Conservation (phyloP, 2,329 filamentous ascomycete genomes). For the Scorias spongiosa region DNA sequence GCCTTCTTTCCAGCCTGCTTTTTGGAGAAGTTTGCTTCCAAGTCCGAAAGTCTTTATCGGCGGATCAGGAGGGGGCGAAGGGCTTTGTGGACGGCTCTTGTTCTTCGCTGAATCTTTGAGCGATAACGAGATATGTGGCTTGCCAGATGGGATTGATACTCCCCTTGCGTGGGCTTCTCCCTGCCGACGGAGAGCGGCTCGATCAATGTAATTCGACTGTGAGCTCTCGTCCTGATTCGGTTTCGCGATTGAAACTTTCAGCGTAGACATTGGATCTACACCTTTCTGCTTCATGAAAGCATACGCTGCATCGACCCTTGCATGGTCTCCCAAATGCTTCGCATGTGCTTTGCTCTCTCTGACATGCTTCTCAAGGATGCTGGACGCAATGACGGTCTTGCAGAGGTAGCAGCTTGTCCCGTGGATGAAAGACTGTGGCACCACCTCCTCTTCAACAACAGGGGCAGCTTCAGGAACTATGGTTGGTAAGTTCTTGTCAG, state of each 20-base stretch:
- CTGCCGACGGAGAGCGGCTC: slow-evolving; percentile 50
- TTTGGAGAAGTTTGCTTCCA: slow-evolving; percentile 39
- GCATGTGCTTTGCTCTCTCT: slow-evolving; percentile 42
- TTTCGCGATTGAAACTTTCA: slow-evolving; percentile 6
- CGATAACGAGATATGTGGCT: slow-evolving; percentile 8
- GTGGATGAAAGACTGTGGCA: slow-evolving; percentile 7
- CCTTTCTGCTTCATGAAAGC: slow-evolving; percentile 7
- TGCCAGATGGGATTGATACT: neutral
- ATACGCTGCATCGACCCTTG: slow-evolving; percentile 22
- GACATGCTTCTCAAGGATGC: slow-evolving; percentile 41
- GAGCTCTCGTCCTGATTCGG: neutral
- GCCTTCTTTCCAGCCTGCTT: slow-evolving; percentile 57
- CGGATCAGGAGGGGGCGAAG: slow-evolving; percentile 14
- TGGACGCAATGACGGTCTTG: slow-evolving; percentile 5
- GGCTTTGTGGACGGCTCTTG: slow-evolving; percentile 19
- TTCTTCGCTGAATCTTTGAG: slow-evolving; percentile 12
- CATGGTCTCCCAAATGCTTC: slow-evolving; percentile 37
- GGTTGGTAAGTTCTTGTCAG: neutral
- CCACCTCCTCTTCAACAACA: neutral
- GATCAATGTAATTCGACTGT: slow-evolving; percentile 40
- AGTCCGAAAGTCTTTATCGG: slow-evolving; percentile 4
- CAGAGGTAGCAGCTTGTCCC: slow-evolving; percentile 14
- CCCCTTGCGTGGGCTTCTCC: slow-evolving; percentile 39
- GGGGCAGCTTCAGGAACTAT: slow-evolving; percentile 6
- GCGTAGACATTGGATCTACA: slow-evolving; percentile 6